Conservation (phyloP, 2,329 filamentous ascomycete species). For the Chaetomium globosum region DNA sequence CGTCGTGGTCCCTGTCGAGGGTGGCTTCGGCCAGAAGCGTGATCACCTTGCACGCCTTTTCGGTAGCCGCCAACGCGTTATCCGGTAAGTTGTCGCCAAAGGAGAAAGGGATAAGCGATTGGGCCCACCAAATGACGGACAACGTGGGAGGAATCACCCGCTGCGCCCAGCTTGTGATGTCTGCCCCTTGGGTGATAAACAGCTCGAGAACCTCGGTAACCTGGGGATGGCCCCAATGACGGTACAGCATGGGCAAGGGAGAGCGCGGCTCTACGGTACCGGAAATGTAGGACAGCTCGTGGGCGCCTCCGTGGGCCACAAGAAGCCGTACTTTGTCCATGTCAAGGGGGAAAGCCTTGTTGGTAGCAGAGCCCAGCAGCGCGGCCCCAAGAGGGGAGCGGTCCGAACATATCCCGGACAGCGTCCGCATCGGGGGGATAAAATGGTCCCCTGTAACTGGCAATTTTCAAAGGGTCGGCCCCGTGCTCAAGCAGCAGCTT, state of each 20-base stretch:
- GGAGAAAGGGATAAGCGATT: not conserved
- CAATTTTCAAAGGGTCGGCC: constrained; percentile 6
- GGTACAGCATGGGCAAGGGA: constrained; percentile 9
- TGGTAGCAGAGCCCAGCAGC: not conserved
- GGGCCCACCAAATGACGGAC: constrained; percentile 22
- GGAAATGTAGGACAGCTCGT: not conserved
- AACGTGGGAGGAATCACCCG: constrained; percentile 13
- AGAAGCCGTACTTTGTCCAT: constrained; percentile 24
- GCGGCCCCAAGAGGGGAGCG: constrained; percentile 2
- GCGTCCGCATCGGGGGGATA: not conserved
- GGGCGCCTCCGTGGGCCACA: constrained; percentile 15
- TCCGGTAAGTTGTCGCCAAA: not conserved
- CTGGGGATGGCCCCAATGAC: not conserved
- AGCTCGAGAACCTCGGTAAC: constrained; percentile 9
- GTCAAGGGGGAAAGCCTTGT: constrained; percentile 1
- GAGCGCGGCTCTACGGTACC: not conserved
- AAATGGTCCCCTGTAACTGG: not conserved
- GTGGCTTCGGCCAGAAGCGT: constrained; percentile 26
- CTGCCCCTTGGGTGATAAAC: constrained; percentile 11
- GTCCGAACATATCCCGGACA: not conserved
- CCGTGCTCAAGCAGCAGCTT: constrained; percentile 25
- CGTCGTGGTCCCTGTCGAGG: not conserved
- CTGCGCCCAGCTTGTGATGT: constrained; percentile 13
- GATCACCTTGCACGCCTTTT: constrained; percentile 16
- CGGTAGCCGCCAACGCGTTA: not conserved